Evolutionary conservation across 345 rosid genomes (phyloP), one percentile per base, ranked within the genome.

Genomic region (Isatis tinctoria): DNA sequence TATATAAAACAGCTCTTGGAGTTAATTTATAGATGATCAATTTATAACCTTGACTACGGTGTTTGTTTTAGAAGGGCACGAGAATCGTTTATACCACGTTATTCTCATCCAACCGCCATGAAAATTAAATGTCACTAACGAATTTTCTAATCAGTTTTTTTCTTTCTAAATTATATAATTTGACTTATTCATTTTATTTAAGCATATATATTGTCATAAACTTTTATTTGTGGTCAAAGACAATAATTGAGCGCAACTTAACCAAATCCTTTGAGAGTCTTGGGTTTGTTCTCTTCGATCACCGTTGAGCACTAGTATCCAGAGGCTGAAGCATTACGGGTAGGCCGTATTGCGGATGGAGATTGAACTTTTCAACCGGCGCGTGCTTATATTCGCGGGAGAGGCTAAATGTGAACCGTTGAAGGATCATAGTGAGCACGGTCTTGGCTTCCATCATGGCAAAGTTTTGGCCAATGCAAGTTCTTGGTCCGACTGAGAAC

Each of bases 261-360:
- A 30, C 40, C 40, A 57, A 32, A 9, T 11, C 40, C 24, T 13
- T 58, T 58, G 63, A 35, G 27, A 17, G 18, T 58, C 1, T 58
- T 58, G 63, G 63, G 63, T 58, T 58, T 58, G 16, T 35, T 6
- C 20, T 17, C 28, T 35, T 58, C 9, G n/a, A n/a, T 58, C 63
- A 35, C 27, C 7, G 13, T 30, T 16, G 7, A 30, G 39, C 60
- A 56, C 5, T 35, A 18, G 63, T 35, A 18, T 35, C 16, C 28
- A 58, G 63, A 58, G 44, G 44, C 63, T 58, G 63, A 35, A 58
- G 44, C 16, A 35, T 35, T 58, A 58, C 63, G 63, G 63, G 63
- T 58, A 58, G 27, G 28, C 63, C 63, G 63, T 58, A 58, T 5
- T 58, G 63, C 3, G 44, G 27, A 58, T 58, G 6, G 16, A 58